phyloP scores from a whole-genome alignment of 805 yeast genomes.

The Saccharomyces mikatae region DNA sequence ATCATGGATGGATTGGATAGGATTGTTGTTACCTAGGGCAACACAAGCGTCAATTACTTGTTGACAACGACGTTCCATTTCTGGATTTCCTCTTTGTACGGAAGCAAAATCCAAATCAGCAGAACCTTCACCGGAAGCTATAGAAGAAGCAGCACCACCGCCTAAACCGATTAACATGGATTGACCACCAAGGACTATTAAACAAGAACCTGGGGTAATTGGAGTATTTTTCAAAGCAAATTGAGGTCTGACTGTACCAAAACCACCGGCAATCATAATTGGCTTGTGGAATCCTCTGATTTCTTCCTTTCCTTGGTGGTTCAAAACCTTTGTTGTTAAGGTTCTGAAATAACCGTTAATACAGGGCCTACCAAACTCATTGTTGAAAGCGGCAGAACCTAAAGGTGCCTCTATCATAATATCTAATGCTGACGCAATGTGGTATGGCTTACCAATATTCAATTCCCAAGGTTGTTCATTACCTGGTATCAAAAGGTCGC shows the following conservation, averaged over 20 bases:
- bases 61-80: constrained; percentile 98
- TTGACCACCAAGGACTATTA: constrained; percentile 95
- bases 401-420: constrained; percentile 96
- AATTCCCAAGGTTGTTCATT: constrained; percentile 93
- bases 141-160: constrained; percentile 98
- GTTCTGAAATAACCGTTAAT: constrained; percentile 96
- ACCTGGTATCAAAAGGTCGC: constrained; percentile 81
- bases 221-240: constrained; percentile 80
- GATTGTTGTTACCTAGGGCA: constrained; percentile 64
- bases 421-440: constrained; percentile 86
- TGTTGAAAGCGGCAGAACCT: constrained; percentile 96
- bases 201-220: constrained; percentile 84
- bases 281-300: constrained; percentile 97
- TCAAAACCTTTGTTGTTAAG: constrained; percentile 68
- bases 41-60: constrained; percentile 94
- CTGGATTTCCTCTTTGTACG: constrained; percentile 98
- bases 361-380: constrained; percentile 97
- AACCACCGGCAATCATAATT: constrained; percentile 98
- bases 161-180: constrained; percentile 97
- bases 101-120: constrained; percentile 97
- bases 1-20: constrained; percentile 93
- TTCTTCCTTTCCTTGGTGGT: constrained; percentile 55
- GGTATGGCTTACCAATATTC: constrained; percentile 81
- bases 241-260: constrained; percentile 93
- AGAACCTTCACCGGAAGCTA: constrained; percentile 93